A percentile compares a stretch with the other conserved stretches of the same genome.
These are phyloP conservation scores for Xerocomus amazonicus DNA, from an alignment of 1,284 basidiomycete species.

Conservation along the genomic window DNA sequence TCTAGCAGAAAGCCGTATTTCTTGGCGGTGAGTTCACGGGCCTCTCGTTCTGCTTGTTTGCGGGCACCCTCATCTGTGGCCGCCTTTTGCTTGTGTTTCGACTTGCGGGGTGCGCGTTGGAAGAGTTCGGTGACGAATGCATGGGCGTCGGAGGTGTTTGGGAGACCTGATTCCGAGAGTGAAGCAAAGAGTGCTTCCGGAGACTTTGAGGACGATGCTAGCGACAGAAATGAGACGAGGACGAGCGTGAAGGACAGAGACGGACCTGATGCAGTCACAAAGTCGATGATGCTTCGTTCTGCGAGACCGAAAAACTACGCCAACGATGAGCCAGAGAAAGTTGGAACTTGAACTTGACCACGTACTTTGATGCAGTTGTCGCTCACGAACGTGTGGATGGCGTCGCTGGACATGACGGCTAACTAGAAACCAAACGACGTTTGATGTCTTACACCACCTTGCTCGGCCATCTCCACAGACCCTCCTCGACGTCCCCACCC, in stretches of 20 bases:
- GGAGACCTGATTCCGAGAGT: conserved; percentile 76
- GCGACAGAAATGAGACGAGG: conserved; percentile 8
- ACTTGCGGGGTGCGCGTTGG: conserved; percentile 68
- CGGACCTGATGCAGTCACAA: conserved; percentile 79
- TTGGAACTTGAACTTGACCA: conserved; percentile 7
- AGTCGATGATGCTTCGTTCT: conserved; percentile 80
- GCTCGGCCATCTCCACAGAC: conserved; percentile 53
- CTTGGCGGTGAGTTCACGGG: conserved; percentile 65
- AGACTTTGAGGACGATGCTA: conserved; percentile 80
- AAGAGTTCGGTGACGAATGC: conserved; percentile 79
- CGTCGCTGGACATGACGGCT: conserved; percentile 40
- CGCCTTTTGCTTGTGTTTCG: conserved; percentile 60
- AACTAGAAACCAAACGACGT: conserved; percentile 6
- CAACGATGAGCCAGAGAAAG: not conserved
- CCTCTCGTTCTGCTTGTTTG: conserved; percentile 66
- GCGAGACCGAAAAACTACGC: conserved; percentile 76
- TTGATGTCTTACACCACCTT: conserved; percentile 47
- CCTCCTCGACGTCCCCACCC: conserved; percentile 45
- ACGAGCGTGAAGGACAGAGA: not conserved
- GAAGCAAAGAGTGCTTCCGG: conserved; percentile 73
- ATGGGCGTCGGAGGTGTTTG: conserved; percentile 75
- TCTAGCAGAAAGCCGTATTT: conserved; percentile 80
- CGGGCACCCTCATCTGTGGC: conserved; percentile 45
- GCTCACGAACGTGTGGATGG: conserved; percentile 73
- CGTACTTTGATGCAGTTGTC: conserved; percentile 81